Conservation (phyloP, 2,329 filamentous ascomycete species). For the Fusarium dlaminii region DNA sequence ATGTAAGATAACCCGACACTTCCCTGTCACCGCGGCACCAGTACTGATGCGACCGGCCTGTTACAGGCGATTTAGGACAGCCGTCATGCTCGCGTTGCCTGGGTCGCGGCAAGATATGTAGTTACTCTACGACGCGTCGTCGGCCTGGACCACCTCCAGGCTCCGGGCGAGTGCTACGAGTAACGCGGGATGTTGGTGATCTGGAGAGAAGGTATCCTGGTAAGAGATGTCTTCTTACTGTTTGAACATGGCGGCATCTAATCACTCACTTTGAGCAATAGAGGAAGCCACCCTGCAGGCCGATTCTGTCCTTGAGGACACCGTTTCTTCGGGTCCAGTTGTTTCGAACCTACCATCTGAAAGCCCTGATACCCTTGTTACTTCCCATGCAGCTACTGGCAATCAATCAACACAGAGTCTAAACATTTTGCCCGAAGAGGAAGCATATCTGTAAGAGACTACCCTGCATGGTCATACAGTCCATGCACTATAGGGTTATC, state of each 20-base stretch:
- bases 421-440: background rate
- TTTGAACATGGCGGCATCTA: background rate
- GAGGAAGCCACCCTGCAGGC: background rate
- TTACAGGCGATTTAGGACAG: background rate
- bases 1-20: background rate
- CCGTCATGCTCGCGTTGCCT: background rate
- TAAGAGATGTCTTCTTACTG: background rate
- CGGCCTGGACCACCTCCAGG: background rate
- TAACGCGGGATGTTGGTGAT: background rate
- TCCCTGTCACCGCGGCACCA: too few species aligned
- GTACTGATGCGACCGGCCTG: background rate
- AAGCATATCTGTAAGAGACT: background rate
- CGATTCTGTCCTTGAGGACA: too few species aligned
- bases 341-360: background rate
- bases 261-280: background rate
- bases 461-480: accelerated
- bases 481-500: background rate
- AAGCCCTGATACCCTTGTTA: background rate
- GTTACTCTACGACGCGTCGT: background rate
- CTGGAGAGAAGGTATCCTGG: background rate
- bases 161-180: background rate
- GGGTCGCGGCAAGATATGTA: background rate
- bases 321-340: too few species aligned
- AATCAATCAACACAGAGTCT: background rate
- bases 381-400: background rate